Base-by-base conservation (phyloP, 305 asterid species). In the Solanum hybrid region DNA sequence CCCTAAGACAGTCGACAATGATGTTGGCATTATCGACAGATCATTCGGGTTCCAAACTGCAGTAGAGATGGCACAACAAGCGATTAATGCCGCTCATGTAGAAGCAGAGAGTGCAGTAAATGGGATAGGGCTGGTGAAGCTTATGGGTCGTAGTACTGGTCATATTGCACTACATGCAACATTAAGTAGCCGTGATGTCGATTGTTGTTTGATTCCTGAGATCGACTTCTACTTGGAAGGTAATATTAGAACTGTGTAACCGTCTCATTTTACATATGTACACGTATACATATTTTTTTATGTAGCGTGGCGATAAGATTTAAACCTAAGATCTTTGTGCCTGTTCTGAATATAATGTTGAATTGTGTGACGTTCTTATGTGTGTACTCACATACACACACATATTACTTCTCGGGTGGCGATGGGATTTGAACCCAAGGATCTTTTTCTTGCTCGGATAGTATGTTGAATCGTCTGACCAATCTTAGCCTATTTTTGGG, bases 121-220 rank as follows among this genome's bases (percentile, higher is more conserved):
- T 46, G 98, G 99, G 34, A 87, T 96, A 13, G 98, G 98, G 37
- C 82, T 97, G 67, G 99, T 97, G 73, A 97, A 97, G 90, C 97
- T 97, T 11, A 97, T 96, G 99, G 98, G 98, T 1, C 98, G 98
- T 6, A 94, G 96, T 93, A 95, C 98, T 0, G 98, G 99, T 37
- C 98, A 96, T 92, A 96, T 96, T 20, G 96, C 98, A 64, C 95
- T 96, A 26, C 89, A 96, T 80, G 95, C 99, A 6, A 96, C 98
- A 39, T 71, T 96, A 76, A 95, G 97, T 91, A 96, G 98, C 92
- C 95, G 98, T 0, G 97, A 96, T 12, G 98, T 96, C 3, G 99
- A 96, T 73, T 95, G 98, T 87, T 96, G 99, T 51, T 90, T 96
- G 84, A 96, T 96, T 89, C 99, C 98, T 0, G 99, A 96, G 87